Percentiles rank a stretch among this genome's conserved stretches.
These are phyloP conservation scores for Aspergillaceae sp. DNA, from an alignment of 2,329 filamentous ascomycete genomes.

Conservation along the genomic window DNA sequence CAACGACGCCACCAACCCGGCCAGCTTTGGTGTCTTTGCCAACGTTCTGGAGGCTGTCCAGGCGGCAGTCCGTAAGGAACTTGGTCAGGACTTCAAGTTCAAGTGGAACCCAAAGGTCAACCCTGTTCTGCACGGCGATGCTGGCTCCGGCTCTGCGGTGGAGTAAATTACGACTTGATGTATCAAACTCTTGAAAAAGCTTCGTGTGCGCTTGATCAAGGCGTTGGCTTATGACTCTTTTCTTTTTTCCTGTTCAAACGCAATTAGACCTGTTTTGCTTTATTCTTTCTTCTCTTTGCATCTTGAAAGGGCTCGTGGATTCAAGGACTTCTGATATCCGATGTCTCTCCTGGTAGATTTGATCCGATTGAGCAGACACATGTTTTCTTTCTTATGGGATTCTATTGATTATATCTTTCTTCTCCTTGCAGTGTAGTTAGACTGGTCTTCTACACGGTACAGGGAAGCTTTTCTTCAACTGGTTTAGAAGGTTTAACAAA, in stretches of 20 bases:
- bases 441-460: no score
- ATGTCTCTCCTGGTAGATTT: conserved; percentile 1
- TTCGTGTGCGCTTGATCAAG: conserved; percentile 2
- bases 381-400: conserved; percentile 1
- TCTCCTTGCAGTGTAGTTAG: background rate
- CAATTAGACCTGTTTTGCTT: background rate
- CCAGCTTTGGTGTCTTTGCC: conserved; percentile 65
- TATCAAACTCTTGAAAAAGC: conserved; percentile 5
- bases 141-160: conserved; percentile 48
- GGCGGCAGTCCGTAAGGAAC: conserved; percentile 58
- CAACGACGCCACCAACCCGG: conserved; percentile 68
- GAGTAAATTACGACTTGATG: conserved; percentile 35
- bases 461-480: background rate
- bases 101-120: conserved; percentile 64
- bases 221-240: conserved; percentile 4
- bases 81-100: conserved; percentile 66
- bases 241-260: background rate
- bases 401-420: conserved; percentile 3
- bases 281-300: conserved; percentile 3
- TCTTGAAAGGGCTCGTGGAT: conserved; percentile 3
- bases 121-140: conserved; percentile 51
- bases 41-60: conserved; percentile 66
- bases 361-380: conserved; percentile 4
- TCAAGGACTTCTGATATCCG: conserved; percentile 10
- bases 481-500: background rate